These are phyloP conservation scores for Solanum sejunctum DNA, from an alignment of 257 asterid species.

Conservation along the genomic window DNA sequence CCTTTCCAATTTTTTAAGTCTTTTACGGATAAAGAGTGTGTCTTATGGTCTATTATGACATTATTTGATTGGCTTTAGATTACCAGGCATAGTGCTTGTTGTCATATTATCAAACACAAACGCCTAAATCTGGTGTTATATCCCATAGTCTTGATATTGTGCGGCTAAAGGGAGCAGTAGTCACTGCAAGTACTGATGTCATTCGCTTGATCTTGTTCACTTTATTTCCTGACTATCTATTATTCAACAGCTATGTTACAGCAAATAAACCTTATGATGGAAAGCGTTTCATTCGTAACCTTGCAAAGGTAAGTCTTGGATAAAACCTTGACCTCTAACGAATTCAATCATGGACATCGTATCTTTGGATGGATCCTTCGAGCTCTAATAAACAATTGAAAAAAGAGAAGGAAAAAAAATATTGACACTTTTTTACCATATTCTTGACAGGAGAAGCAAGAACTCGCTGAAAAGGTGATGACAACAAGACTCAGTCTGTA, in stretches of 20 bases:
- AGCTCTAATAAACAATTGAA: neutral
- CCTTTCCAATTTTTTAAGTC: neutral
- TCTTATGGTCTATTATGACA: neutral
- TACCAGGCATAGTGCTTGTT: neutral
- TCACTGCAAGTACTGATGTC: neutral
- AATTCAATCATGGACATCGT: neutral
- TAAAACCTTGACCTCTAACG: neutral
- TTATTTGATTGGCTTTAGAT: neutral
- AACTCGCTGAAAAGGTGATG: slow-evolving; percentile 92
- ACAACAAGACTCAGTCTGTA: slow-evolving; percentile 82
- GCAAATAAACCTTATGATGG: slow-evolving; percentile 52
- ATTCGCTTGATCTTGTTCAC: neutral
- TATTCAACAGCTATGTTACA: slow-evolving; percentile 38
- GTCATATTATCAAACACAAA: neutral
- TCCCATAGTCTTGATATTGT: neutral
- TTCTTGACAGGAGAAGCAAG: slow-evolving; percentile 48
- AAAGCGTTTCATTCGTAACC: slow-evolving; percentile 57
- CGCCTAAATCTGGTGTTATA: neutral
- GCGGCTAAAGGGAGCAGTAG: neutral
- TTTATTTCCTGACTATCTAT: neutral
- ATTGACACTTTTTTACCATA: neutral
- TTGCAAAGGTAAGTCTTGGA: slow-evolving; percentile 44
- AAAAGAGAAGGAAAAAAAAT: neutral
- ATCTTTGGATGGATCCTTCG: neutral
- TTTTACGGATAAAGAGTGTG: neutral